phyloP scores from a whole-genome alignment of 768 basidiomycete genomes.

The Hebeloma cylindrosporum region DNA sequence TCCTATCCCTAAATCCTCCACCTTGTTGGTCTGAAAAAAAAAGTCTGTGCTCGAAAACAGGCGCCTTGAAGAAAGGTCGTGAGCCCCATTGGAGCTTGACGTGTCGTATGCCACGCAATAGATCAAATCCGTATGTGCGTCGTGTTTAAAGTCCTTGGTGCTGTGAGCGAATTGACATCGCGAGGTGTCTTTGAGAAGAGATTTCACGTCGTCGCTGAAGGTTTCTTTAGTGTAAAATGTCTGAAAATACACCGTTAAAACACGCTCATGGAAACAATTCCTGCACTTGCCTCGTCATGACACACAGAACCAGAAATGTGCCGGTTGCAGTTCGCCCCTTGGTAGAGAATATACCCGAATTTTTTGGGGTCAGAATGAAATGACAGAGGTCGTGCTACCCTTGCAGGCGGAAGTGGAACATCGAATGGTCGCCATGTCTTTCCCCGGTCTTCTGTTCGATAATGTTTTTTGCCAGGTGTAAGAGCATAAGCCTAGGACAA shows the following conservation, averaged over 20 bases:
- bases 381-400: slow-evolving; percentile 64
- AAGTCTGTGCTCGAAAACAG: slow-evolving; percentile 87
- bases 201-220: slow-evolving; percentile 59
- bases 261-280: slow-evolving; percentile 1
- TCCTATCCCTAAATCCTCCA: slow-evolving; percentile 85
- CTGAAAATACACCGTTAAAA: slow-evolving; percentile 37
- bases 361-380: slow-evolving; percentile 83
- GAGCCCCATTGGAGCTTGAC: slow-evolving; percentile 43
- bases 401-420: slow-evolving; percentile 58
- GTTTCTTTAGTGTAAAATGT: slow-evolving; percentile 88
- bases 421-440: slow-evolving; percentile 84
- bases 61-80: slow-evolving; percentile 59
- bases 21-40: slow-evolving; percentile 59
- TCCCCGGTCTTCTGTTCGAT: slow-evolving; percentile 85
- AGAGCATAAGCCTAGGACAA: slow-evolving; percentile 78
- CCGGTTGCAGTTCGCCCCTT: slow-evolving; percentile 64
- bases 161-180: slow-evolving; percentile 91
- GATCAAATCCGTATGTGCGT: slow-evolving; percentile 71
- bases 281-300: slow-evolving; percentile 64
- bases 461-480: slow-evolving; percentile 74
- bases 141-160: slow-evolving; percentile 77
- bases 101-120: slow-evolving; percentile 90
- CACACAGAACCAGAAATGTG: slow-evolving; percentile 58
- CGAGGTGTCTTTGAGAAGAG: slow-evolving; percentile 69
- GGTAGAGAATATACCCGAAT: slow-evolving; percentile 75